A percentile compares a stretch with the other conserved stretches of the same genome.
phyloP scores from a whole-genome alignment of 2,329 filamentous ascomycete genomes.

The Exophiala sp. region DNA sequence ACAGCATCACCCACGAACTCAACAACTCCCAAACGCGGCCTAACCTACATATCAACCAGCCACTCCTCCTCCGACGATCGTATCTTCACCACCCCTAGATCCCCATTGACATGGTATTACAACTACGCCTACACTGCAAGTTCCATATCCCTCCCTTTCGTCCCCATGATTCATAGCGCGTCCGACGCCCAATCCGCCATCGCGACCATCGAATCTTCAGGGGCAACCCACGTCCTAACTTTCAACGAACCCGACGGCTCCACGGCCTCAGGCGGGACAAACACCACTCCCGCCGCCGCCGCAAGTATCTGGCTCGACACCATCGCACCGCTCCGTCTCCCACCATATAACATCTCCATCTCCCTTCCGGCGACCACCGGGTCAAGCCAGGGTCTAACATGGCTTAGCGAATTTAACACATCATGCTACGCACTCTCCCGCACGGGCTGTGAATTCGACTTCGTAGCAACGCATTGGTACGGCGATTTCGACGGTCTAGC shows the following conservation, averaged over 20 bases:
- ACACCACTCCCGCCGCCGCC: conserved; percentile 57
- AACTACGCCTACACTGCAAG: conserved; percentile 66
- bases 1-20: conserved; percentile 2
- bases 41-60: conserved; percentile 62
- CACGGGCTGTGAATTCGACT: conserved; percentile 52
- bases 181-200: conserved; percentile 27
- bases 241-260: conserved; percentile 77
- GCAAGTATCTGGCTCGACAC: conserved; percentile 68
- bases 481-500: conserved; percentile 35
- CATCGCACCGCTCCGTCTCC: conserved; percentile 63
- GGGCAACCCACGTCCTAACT: conserved; percentile 62
- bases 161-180: conserved; percentile 76
- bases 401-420: conserved; percentile 60
- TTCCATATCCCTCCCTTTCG: conserved; percentile 59
- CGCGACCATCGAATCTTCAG: conserved; percentile 8
- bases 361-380: conserved; percentile 71
- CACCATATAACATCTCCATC: conserved; percentile 50
- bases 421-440: conserved; percentile 37
- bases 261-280: conserved; percentile 57
- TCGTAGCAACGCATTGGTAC: conserved; percentile 53
- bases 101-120: conserved; percentile 78
- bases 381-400: conserved; percentile 56
- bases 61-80: conserved; percentile 58
- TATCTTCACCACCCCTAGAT: conserved; percentile 58
- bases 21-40: conserved; percentile 61